phyloP scores from a whole-genome alignment of 139 green algal genomes.

The Zygnema circumcarinatum region DNA sequence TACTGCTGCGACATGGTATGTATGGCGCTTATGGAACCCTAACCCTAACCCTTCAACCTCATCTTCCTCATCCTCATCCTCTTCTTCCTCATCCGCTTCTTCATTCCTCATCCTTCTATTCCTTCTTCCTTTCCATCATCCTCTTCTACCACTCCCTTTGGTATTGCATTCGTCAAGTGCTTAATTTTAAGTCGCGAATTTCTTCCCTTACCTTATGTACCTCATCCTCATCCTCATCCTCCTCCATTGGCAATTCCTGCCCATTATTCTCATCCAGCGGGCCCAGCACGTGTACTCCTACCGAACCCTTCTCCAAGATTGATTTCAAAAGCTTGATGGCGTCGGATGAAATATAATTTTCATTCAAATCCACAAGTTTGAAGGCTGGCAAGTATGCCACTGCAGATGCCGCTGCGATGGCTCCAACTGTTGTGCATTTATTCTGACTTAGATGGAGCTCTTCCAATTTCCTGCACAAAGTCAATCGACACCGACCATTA shows the following conservation, averaged over 20 bases:
- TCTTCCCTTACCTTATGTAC: neutral
- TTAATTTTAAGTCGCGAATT: no score
- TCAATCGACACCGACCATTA: no score
- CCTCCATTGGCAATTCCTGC: conserved; percentile 7
- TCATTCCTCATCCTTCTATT: no score
- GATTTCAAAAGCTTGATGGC: conserved; percentile 35
- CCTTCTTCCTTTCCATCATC: no score
- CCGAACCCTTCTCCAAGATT: neutral
- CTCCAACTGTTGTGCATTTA: conserved; percentile 10
- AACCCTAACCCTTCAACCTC: no score
- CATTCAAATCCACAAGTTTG: conserved; percentile 48
- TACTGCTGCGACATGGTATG: no score
- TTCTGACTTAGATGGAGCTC: conserved; percentile 42
- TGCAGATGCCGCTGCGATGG: conserved; percentile 34
- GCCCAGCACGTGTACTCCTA: conserved; percentile 18
- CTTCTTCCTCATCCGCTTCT: no score
- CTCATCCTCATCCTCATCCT: conserved; percentile 41
- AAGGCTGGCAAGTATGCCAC: conserved; percentile 30
- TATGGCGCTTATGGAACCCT: no score
- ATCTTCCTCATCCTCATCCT: no score
- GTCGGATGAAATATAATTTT: conserved; percentile 39
- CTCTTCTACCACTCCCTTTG: no score
- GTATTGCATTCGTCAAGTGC: no score
- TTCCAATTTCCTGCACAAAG: conserved; percentile 38
- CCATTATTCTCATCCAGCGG: conserved; percentile 49